Evolutionary conservation across 2,329 filamentous ascomycete genomes (phyloP).

Genomic region (Drechslerella coelobrocha): DNA sequence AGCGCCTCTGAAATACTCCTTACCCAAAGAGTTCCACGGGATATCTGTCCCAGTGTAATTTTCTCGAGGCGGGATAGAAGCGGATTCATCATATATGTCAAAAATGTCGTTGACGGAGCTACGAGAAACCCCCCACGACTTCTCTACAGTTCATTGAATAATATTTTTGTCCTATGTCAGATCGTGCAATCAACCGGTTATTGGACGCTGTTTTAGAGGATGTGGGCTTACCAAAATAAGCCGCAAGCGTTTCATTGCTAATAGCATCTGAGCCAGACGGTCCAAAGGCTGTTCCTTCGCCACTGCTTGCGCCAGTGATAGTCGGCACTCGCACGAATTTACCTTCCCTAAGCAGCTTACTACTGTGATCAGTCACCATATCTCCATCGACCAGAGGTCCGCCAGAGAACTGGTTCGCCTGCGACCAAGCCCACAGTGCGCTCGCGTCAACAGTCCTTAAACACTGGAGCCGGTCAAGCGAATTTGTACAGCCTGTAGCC

Average conservation of each 20-base stretch:
- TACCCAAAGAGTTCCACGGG: constrained; percentile 56
- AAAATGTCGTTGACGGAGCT: background rate
- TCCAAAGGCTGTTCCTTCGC: constrained; percentile 68
- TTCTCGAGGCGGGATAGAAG: constrained; percentile 17
- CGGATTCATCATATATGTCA: background rate
- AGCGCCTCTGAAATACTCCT: constrained; percentile 64
- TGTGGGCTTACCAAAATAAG: constrained; percentile 14
- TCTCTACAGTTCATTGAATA: background rate
- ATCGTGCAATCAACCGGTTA: background rate
- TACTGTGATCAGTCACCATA: constrained; percentile 64
- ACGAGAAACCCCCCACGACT: background rate
- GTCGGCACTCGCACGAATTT: constrained; percentile 71
- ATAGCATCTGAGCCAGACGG: background rate
- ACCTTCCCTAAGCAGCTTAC: constrained; percentile 65
- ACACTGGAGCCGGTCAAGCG: constrained; percentile 69
- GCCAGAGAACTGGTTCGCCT: background rate
- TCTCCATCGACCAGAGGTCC: constrained; percentile 65
- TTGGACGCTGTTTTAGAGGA: background rate
- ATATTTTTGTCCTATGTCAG: no score
- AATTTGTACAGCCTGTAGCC: constrained; percentile 66
- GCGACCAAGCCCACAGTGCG: constrained; percentile 16
- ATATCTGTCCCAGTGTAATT: background rate
- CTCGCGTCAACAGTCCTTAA: constrained; percentile 69
- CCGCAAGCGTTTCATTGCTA: background rate
- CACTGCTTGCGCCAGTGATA: constrained; percentile 69